Evolutionary conservation across 768 basidiomycete species (phyloP).

Genomic region (Leccinum barrowsii): DNA sequence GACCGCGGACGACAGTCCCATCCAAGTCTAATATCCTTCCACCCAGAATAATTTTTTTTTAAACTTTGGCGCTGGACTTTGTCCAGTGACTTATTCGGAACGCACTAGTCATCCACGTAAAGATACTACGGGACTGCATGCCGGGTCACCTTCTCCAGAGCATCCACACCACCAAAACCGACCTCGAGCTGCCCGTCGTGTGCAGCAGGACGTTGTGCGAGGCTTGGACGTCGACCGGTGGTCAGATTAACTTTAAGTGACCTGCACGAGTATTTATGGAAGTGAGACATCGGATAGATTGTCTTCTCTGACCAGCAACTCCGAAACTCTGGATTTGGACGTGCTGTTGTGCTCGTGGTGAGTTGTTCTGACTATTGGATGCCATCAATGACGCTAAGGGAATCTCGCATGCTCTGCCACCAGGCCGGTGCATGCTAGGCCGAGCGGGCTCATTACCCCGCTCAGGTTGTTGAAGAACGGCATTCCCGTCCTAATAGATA

Average conservation of each 20-base stretch:
- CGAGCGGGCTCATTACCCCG: constrained; percentile 31
- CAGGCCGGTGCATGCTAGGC: constrained; percentile 27
- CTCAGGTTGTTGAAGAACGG: constrained; percentile 39
- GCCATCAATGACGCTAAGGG: background rate
- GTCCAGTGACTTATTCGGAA: too few species aligned
- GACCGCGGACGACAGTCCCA: too few species aligned
- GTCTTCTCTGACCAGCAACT: too few species aligned
- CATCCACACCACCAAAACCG: background rate
- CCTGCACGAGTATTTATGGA: background rate
- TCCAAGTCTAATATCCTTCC: too few species aligned
- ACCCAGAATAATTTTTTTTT: too few species aligned
- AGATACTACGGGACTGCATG: background rate
- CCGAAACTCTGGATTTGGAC: background rate
- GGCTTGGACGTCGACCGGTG: background rate
- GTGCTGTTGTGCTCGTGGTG: constrained; percentile 17
- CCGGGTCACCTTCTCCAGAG: background rate
- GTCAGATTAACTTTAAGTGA: background rate
- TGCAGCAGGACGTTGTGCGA: background rate
- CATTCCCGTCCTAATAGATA: constrained; percentile 51
- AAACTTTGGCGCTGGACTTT: too few species aligned
- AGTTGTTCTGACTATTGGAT: background rate
- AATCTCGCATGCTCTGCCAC: background rate
- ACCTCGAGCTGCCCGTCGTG: background rate
- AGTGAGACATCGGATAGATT: too few species aligned
- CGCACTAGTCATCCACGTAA: background rate